These are phyloP conservation scores for Vanderwaltozyma verrucispora DNA, from an alignment of 805 yeast species.

Conservation along the genomic window DNA sequence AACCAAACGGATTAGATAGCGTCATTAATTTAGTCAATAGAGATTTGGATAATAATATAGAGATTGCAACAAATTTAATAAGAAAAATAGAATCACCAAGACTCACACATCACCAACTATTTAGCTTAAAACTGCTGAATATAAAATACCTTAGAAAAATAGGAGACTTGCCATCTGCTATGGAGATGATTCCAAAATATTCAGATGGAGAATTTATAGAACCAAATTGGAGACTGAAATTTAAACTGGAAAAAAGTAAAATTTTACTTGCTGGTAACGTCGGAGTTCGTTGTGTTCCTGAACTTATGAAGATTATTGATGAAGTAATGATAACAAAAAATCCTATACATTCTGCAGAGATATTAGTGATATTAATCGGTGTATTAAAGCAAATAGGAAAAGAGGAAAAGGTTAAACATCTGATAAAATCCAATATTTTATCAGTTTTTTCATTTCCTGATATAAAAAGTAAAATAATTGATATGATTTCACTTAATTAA, in stretches of 20 bases:
- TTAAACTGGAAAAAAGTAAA: constrained; percentile 16
- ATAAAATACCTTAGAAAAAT: constrained; percentile 31
- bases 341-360: constrained; percentile 36
- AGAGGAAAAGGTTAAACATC: constrained; percentile 27
- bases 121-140: constrained; percentile 32
- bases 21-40: constrained; percentile 7
- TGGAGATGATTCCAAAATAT: constrained; percentile 14
- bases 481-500: background rate
- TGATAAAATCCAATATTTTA: constrained; percentile 3
- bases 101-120: constrained; percentile 27
- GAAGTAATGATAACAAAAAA: constrained; percentile 39
- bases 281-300: constrained; percentile 41
- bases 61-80: background rate
- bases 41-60: background rate
- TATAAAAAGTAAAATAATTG: background rate
- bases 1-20: constrained; percentile 1
- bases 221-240: constrained; percentile 19
- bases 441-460: constrained; percentile 3
- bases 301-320: constrained; percentile 40
- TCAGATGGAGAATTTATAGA: constrained; percentile 15
- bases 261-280: constrained; percentile 32
- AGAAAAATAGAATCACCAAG: constrained; percentile 28
- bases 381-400: constrained; percentile 35
- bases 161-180: constrained; percentile 22
- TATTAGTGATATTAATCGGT: constrained; percentile 36